Percentiles rank a stretch among this genome's conserved stretches.
phyloP scores from a whole-genome alignment of 768 basidiomycete genomes.

The Lanmaoa pseudosensibilis region DNA sequence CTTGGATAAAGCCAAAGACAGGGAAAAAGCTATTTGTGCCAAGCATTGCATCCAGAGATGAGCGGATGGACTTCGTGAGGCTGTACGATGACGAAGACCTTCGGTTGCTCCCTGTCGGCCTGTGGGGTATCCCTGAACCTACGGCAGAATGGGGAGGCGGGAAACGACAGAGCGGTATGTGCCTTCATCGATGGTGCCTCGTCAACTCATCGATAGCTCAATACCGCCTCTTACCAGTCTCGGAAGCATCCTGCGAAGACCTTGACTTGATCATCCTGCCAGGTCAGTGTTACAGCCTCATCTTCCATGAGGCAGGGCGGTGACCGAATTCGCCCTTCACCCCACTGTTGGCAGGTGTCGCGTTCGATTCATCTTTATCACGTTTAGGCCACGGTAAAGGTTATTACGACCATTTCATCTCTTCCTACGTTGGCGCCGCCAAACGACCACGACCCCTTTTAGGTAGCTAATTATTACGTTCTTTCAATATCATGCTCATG shows the following conservation, averaged over 20 bases:
- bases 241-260: slow-evolving; percentile 36
- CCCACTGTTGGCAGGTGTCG: slow-evolving; percentile 52
- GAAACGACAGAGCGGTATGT: slow-evolving; percentile 55
- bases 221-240: slow-evolving; percentile 19
- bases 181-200: not conserved
- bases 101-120: slow-evolving; percentile 51
- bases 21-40: slow-evolving; percentile 73
- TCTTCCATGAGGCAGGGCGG: slow-evolving; percentile 9
- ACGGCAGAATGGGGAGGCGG: slow-evolving; percentile 41
- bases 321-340: slow-evolving; percentile 6
- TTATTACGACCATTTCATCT: slow-evolving; percentile 76
- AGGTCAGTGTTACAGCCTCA: slow-evolving; percentile 41
- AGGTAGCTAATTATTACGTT: slow-evolving; percentile 41
- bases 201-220: not conserved
- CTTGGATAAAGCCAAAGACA: slow-evolving; percentile 24
- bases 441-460: slow-evolving; percentile 53
- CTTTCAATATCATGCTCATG: slow-evolving; percentile 15
- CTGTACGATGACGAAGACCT: slow-evolving; percentile 62
- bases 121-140: slow-evolving; percentile 81
- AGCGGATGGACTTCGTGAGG: slow-evolving; percentile 64
- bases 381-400: slow-evolving; percentile 84
- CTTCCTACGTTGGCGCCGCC: slow-evolving; percentile 45
- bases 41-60: slow-evolving; percentile 48
- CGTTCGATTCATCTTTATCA: slow-evolving; percentile 66
- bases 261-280: slow-evolving; percentile 70